phyloP scores from a whole-genome alignment of 768 basidiomycete genomes.

The Pluteus cervinus region DNA sequence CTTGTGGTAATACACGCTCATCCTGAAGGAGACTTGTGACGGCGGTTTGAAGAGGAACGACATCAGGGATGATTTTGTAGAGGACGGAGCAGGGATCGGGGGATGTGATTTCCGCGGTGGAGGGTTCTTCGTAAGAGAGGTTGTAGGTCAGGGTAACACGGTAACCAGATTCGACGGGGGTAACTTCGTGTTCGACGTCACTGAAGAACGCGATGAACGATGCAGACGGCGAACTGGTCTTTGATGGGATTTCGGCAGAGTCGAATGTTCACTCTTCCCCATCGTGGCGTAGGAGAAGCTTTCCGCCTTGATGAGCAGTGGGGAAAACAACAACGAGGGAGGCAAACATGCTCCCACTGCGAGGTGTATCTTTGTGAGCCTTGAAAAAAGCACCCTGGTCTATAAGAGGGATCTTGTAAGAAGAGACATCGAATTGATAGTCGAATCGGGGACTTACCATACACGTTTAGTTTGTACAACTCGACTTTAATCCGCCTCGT shows the following conservation, averaged over 20 bases:
- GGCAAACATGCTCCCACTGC: conserved; percentile 38
- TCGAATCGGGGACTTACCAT: conserved; percentile 19
- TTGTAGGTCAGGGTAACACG: conserved; percentile 35
- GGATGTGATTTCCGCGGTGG: too few relatives aligned
- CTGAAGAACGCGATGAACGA: conserved; percentile 35
- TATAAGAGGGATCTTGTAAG: conserved; percentile 10
- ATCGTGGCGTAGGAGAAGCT: conserved; percentile 28
- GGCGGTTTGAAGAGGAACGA: too few relatives aligned
- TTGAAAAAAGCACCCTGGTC: conserved; percentile 43
- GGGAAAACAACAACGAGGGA: conserved; percentile 49
- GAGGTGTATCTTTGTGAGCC: conserved; percentile 43
- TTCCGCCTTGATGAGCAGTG: conserved; percentile 38
- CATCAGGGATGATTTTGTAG: too few relatives aligned
- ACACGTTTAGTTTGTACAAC: conserved; percentile 32
- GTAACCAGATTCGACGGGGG: conserved; percentile 31
- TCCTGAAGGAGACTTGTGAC: conserved; percentile 20
- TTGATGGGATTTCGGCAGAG: conserved; percentile 17
- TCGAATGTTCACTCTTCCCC: conserved; percentile 31
- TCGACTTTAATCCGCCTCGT: conserved; percentile 16
- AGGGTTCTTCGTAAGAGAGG: conserved; percentile 21
- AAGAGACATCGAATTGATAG: not conserved
- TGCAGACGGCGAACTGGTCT: conserved; percentile 16
- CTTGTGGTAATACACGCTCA: conserved; percentile 20
- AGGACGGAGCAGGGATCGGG: too few relatives aligned
- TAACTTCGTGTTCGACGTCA: conserved; percentile 33